Percentiles rank a stretch among this genome's conserved stretches.
These are phyloP conservation scores for Pyrus hybrid DNA, from an alignment of 331 rosid genomes.

Conservation along the genomic window DNA sequence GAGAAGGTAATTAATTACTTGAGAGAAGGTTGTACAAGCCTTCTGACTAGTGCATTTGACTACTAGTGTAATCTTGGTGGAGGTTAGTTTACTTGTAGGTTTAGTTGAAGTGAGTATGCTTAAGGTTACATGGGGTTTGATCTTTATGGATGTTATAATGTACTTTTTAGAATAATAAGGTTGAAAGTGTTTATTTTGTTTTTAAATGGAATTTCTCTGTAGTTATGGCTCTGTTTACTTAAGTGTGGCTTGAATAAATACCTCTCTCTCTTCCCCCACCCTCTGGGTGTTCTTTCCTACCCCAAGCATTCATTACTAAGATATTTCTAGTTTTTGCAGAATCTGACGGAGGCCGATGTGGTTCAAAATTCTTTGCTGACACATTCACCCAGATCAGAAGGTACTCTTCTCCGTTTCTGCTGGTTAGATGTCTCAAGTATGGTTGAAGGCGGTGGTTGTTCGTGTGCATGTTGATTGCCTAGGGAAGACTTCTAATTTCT, in stretches of 20 bases:
- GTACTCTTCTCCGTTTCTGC: conserved; percentile 23
- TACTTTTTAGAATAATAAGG: background rate
- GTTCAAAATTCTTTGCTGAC: conserved; percentile 6
- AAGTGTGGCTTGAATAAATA: background rate
- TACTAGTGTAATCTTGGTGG: background rate
- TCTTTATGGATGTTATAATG: background rate
- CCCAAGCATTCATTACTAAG: background rate
- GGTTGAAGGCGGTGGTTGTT: background rate
- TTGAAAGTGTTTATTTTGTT: background rate
- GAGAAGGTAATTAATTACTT: conserved; percentile 40
- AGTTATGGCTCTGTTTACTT: background rate
- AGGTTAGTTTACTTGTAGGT: background rate
- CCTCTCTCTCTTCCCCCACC: background rate
- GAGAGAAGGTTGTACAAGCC: background rate
- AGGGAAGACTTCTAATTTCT: background rate
- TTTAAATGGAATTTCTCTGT: background rate
- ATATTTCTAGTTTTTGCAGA: conserved; percentile 35
- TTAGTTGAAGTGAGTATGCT: background rate
- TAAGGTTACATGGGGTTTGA: background rate
- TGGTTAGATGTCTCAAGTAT: background rate
- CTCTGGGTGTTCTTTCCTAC: background rate
- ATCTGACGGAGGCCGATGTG: conserved; percentile 20
- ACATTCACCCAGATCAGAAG: conserved; percentile 32
- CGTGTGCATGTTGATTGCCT: background rate
- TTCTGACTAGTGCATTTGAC: background rate